These are phyloP conservation scores for Sechiopsis laciniata DNA, from an alignment of 306 rosid species.

Conservation along the genomic window DNA sequence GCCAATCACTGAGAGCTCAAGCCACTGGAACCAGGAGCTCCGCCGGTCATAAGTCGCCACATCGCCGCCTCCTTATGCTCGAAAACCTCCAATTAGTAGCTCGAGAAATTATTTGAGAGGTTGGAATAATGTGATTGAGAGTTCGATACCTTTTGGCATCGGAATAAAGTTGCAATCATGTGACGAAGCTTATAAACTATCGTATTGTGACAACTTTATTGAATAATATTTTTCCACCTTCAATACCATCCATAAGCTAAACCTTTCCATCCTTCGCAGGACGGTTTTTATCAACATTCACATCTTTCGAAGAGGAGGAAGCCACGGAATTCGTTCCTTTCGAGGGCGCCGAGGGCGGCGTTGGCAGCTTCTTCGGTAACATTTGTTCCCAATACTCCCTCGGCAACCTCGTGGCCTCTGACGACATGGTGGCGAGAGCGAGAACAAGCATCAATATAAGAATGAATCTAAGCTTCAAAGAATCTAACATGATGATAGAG, in stretches of 20 bases:
- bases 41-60: background rate
- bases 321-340: conserved; percentile 58
- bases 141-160: background rate
- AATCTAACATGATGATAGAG: conserved; percentile 39
- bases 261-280: conserved; percentile 59
- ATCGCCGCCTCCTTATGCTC: conserved; percentile 13
- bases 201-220: background rate
- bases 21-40: background rate
- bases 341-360: conserved; percentile 85
- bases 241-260: conserved; percentile 6
- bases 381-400: conserved; percentile 57
- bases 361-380: conserved; percentile 86
- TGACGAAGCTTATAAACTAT: background rate
- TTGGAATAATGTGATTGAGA: background rate
- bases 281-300: conserved; percentile 26
- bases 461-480: conserved; percentile 44
- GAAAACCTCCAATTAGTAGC: background rate
- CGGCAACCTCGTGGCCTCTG: conserved; percentile 65
- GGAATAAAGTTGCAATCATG: too few species aligned
- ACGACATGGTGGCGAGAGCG: conserved; percentile 32
- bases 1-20: background rate
- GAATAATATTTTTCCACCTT: background rate
- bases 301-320: conserved; percentile 28
- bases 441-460: conserved; percentile 37
- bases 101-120: background rate